Conservation (phyloP, 768 basidiomycete genomes). For the Boletellus ananas region DNA sequence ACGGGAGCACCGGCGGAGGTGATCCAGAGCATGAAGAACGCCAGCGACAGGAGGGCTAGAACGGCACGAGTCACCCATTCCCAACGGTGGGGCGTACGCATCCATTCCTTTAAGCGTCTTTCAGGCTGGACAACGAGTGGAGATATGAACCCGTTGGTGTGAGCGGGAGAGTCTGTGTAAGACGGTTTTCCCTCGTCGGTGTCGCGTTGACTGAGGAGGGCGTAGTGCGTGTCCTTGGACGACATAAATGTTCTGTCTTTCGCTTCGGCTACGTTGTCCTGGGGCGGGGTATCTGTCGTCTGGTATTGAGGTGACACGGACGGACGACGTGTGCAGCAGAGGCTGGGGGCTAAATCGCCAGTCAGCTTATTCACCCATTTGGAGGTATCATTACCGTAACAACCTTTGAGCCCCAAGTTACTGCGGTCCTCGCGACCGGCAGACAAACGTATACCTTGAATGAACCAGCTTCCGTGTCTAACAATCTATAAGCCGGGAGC, state of each 20-base stretch:
- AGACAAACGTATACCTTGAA: no score
- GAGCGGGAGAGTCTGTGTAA: not conserved
- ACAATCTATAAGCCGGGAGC: no score
- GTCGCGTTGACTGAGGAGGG: not conserved
- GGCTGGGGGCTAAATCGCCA: no score
- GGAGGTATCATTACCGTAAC: no score
- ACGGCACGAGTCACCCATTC: not conserved
- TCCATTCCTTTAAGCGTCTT: not conserved
- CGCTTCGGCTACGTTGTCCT: no score
- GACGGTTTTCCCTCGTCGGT: not conserved
- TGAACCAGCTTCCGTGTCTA: no score
- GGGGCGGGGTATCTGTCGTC: no score
- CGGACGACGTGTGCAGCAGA: no score
- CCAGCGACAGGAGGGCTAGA: not conserved
- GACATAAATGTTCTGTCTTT: not conserved
- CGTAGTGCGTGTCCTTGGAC: not conserved
- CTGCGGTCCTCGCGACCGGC: no score
- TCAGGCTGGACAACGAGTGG: not conserved
- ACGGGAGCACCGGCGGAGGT: not conserved
- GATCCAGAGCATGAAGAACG: constrained; percentile 8
- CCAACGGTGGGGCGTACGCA: not conserved
- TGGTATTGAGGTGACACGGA: no score
- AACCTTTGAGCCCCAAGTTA: no score
- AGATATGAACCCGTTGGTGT: not conserved
- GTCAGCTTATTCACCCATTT: no score